These are phyloP conservation scores for Lodderomyces pseudojiufengensis DNA, from an alignment of 1,139 yeast species.

Conservation along the genomic window DNA sequence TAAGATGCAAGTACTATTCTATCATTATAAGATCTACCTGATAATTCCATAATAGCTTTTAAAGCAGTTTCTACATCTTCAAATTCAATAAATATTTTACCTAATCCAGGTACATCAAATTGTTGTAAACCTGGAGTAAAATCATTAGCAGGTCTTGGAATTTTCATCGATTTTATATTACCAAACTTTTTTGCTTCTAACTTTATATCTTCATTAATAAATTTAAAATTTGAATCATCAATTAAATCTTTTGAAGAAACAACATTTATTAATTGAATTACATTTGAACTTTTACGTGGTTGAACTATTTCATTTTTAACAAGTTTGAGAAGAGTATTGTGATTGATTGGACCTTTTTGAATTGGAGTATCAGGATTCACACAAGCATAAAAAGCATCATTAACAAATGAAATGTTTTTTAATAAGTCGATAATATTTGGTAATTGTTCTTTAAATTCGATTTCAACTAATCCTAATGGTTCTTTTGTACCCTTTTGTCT, in stretches of 20 bases:
- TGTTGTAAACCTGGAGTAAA: conserved; percentile 43
- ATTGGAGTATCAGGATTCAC: conserved; percentile 27
- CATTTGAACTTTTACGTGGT: conserved; percentile 47
- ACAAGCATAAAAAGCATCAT: conserved; percentile 33
- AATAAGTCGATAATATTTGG: conserved; percentile 16
- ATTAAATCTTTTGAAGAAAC: conserved; percentile 62
- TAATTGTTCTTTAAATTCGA: conserved; percentile 23
- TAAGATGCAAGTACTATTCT: conserved; percentile 67
- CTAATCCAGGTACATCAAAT: conserved; percentile 57
- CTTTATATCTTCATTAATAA: conserved; percentile 36
- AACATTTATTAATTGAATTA: conserved; percentile 63
- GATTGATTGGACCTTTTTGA: conserved; percentile 35
- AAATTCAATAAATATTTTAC: conserved; percentile 70
- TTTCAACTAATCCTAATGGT: conserved; percentile 39
- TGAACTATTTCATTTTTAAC: conserved; percentile 34
- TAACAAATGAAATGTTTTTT: conserved; percentile 17
- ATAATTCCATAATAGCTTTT: conserved; percentile 56
- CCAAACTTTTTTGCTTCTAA: conserved; percentile 55
- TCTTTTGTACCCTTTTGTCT: conserved; percentile 37
- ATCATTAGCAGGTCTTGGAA: conserved; percentile 65
- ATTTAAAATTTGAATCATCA: conserved; percentile 47
- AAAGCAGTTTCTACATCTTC: conserved; percentile 48
- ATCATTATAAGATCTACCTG: conserved; percentile 68
- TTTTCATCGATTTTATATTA: conserved; percentile 47
- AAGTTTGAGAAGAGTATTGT: conserved; percentile 27